Evolutionary conservation across 129 eudicot species (phyloP), one percentile per base, ranked within the genome.

Genomic region (Centaurea solstitialis): DNA sequence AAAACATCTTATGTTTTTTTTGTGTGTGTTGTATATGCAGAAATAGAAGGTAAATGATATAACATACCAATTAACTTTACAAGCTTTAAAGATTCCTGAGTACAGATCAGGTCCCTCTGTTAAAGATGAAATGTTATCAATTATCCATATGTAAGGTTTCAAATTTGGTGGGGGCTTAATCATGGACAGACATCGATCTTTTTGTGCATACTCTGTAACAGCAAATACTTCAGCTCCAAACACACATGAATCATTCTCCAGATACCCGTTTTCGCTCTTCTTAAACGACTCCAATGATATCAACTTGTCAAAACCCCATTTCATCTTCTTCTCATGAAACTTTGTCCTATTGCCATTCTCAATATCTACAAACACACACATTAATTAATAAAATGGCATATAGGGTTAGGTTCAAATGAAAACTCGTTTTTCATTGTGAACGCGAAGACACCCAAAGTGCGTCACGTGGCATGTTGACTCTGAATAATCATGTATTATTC

Each of bases 171-270:
- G 78, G 8, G 76, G 77, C 39, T 80, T 85, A 24, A 81, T 35
- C 50, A 84, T 45, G 0, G 77, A 28, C 3, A 80, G 7, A n/a
- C 69, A 69, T 15, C 80, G 24, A 12, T 80, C 84, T 70, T 59
- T 50, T 26, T 7, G 30, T 7, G 78, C 39, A 75, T 20, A 50
- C 66, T 26, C 9, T 4, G 77, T 66, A 70, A 75, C 73, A 1
- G 18, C 75, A 62, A 80, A 21, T 40, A 70, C 79, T 75, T 85
- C 88, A 22, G n/a, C 85, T 62, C 82, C 82, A 80, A 84, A 59
- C 33, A 80, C 85, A 64, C 88, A 85, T 1, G 82, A 18, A 73
- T 85, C 82, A 28, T 76, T 39, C 0, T 9, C 40, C 3, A 85
- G 35, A 81, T 43, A 85, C 59, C 82, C 79, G 59, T 68, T 75